These are phyloP conservation scores for Lactarius indigo DNA, from an alignment of 768 basidiomycete genomes.

Conservation along the genomic window DNA sequence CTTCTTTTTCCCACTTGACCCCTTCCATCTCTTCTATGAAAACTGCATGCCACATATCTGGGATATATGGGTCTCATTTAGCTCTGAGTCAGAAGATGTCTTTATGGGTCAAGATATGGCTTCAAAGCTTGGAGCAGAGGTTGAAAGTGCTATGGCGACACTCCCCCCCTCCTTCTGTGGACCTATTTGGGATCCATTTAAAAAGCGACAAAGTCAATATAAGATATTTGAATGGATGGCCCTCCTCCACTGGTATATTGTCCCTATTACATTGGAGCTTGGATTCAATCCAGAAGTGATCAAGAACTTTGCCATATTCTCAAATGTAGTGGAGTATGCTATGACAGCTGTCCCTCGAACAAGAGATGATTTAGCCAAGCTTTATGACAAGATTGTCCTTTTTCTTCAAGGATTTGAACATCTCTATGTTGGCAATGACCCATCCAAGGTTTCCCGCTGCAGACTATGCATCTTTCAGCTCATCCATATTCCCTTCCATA, in stretches of 20 bases:
- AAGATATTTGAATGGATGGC: not conserved
- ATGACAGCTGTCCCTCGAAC: not conserved
- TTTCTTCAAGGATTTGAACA: constrained; percentile 5
- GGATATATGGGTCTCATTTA: too few relatives aligned
- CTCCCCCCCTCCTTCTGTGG: not conserved
- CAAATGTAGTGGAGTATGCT: too few relatives aligned
- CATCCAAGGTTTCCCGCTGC: not conserved
- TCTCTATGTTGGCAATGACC: constrained; percentile 1
- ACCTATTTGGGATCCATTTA: not conserved
- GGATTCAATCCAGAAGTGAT: constrained; percentile 23
- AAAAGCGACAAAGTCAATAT: not conserved
- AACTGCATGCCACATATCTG: too few relatives aligned
- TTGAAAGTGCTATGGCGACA: too few relatives aligned
- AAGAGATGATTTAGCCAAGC: not conserved
- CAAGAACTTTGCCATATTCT: constrained; percentile 2
- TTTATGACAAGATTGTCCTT: not conserved
- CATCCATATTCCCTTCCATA: too few relatives aligned
- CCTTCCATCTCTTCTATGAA: too few relatives aligned
- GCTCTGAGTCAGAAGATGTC: too few relatives aligned
- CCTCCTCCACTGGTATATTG: not conserved
- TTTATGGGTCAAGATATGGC: too few relatives aligned
- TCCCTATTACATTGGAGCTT: not conserved
- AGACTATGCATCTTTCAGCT: too few relatives aligned
- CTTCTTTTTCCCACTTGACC: too few relatives aligned
- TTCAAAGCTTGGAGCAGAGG: too few relatives aligned